phyloP scores from a whole-genome alignment of 768 basidiomycete species.

The Mycena capillaripes region DNA sequence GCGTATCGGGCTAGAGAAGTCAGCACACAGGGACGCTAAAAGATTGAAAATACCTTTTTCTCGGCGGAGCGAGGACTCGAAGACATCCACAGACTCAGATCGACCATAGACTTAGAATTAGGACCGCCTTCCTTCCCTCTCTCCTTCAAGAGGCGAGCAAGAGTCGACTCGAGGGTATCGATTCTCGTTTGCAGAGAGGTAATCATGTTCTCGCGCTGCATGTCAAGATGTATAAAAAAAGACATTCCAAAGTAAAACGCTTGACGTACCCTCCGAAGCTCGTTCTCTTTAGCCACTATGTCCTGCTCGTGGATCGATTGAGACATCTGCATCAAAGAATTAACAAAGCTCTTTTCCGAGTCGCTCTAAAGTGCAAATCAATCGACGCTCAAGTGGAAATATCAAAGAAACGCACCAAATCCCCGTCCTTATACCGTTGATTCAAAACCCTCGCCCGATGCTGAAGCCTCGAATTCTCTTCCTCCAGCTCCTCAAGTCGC shows the following conservation, averaged over 20 bases:
- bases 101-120: constrained; percentile 53
- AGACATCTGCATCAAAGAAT: constrained; percentile 58
- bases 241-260: not conserved
- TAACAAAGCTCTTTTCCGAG: constrained; percentile 64
- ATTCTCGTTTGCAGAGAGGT: constrained; percentile 60
- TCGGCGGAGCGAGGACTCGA: constrained; percentile 47
- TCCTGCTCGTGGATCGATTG: constrained; percentile 66
- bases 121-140: constrained; percentile 45
- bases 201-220: constrained; percentile 64
- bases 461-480: constrained; percentile 43
- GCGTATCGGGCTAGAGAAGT: constrained; percentile 5
- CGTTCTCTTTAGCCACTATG: constrained; percentile 67
- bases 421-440: constrained; percentile 59
- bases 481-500: constrained; percentile 36
- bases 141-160: constrained; percentile 61
- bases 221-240: constrained; percentile 12
- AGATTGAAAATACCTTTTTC: constrained; percentile 23
- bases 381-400: not conserved
- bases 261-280: constrained; percentile 63
- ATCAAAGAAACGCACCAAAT: constrained; percentile 55
- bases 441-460: constrained; percentile 46
- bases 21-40: not conserved
- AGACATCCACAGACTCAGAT: constrained; percentile 54
- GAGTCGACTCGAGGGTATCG: constrained; percentile 57
- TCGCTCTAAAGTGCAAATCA: constrained; percentile 54